Evolutionary conservation across 78 protist species (phyloP).

Genomic region (Diacronema lutheri): DNA sequence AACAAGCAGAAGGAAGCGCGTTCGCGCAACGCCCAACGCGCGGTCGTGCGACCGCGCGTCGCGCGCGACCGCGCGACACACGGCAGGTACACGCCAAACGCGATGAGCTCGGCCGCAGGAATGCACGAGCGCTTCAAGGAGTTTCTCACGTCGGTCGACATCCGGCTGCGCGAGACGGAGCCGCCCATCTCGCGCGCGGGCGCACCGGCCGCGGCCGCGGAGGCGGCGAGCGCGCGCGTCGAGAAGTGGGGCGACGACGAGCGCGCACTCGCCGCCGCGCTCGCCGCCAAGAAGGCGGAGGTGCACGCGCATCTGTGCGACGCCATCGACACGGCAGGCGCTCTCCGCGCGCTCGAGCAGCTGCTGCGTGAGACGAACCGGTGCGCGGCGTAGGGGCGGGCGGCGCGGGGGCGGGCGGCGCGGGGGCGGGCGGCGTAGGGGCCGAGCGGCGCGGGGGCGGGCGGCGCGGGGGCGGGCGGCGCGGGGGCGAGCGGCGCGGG

Average conservation of each 20-base stretch:
- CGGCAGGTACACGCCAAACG: slow-evolving; percentile 68
- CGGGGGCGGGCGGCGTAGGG: not conserved
- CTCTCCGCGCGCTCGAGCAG: slow-evolving; percentile 25
- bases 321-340: slow-evolving; percentile 83
- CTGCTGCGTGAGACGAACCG: not conserved
- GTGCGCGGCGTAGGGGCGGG: not conserved
- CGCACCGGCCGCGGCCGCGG: slow-evolving; percentile 37
- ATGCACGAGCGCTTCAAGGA: not conserved
- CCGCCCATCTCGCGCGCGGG: no score
- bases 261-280: not conserved
- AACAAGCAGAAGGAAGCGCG: no score
- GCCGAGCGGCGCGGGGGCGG: not conserved
- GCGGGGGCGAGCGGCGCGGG: not conserved
- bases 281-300: not conserved
- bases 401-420: not conserved
- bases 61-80: no score
- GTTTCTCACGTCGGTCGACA: not conserved
- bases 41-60: no score
- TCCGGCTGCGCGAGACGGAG: not conserved
- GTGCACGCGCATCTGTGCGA: slow-evolving; percentile 37
- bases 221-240: slow-evolving; percentile 31
- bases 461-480: not conserved
- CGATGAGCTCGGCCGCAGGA: slow-evolving; percentile 63
- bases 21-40: no score
- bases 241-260: not conserved